phyloP scores from a whole-genome alignment of 2,329 filamentous ascomycete species.

The Leptodontidium sp. region DNA sequence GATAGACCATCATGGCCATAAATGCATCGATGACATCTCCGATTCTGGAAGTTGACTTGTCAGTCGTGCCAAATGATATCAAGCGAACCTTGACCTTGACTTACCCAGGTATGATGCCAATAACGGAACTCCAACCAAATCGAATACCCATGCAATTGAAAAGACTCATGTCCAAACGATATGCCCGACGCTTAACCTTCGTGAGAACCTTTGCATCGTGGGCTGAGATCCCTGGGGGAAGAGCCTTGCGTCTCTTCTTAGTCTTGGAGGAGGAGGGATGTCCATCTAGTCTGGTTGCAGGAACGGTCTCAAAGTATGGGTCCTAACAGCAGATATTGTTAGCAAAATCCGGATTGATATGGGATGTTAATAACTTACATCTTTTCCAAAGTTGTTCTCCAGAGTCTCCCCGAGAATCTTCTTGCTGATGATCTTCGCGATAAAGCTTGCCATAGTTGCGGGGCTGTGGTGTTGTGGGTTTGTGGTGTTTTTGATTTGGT shows the following conservation, averaged over 20 bases:
- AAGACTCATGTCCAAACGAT: conserved; percentile 83
- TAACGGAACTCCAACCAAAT: conserved; percentile 89
- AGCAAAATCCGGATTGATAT: conserved; percentile 15
- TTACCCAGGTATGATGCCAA: conserved; percentile 84
- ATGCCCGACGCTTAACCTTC: conserved; percentile 85
- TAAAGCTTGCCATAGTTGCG: conserved; percentile 59
- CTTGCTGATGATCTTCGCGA: conserved; percentile 63
- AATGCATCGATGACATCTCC: conserved; percentile 79
- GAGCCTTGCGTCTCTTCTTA: conserved; percentile 85
- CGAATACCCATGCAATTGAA: conserved; percentile 83
- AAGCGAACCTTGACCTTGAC: conserved; percentile 47
- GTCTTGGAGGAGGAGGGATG: conserved; percentile 70
- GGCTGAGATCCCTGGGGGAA: conserved; percentile 82
- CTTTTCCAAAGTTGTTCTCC: conserved; percentile 65
- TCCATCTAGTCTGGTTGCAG: conserved; percentile 73
- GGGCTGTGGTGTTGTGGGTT: conserved; percentile 18
- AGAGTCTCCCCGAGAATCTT: conserved; percentile 64
- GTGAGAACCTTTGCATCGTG: conserved; percentile 86
- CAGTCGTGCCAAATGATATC: conserved; percentile 19
- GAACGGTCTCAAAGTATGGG: conserved; percentile 86
- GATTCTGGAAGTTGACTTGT: conserved; percentile 56
- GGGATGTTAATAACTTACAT: conserved; percentile 50
- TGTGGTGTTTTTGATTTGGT: neutral
- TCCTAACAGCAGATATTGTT: conserved; percentile 65
- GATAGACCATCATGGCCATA: conserved; percentile 78